Evolutionary conservation across 345 rosid genomes (phyloP), one percentile per base, ranked within the genome.

Genomic region (Salix dunnii): DNA sequence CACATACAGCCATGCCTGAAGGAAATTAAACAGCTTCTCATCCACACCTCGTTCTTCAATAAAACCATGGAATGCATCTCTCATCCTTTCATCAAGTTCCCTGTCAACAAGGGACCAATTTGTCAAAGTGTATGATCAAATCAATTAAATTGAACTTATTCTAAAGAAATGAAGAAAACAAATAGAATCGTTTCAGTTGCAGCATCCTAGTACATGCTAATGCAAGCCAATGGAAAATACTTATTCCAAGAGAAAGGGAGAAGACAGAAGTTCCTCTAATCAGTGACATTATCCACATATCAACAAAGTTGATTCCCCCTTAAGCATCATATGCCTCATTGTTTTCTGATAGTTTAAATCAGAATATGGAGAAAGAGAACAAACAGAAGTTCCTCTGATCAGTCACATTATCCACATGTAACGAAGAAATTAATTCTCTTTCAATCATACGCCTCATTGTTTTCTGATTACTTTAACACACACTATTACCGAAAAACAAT

Each of bases 1-100:
- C 38, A 93, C 96, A 65, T 93, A 96, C 10, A 96, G 85, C 96
- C 97, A 96, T 2, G 97, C 96, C 74, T 89, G 99, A 80, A 96
- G 94, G 84, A 96, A 96, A 35, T 83, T 89, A 81, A 96, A 96
- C 53, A 91, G 96, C 82, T 77, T 76, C 84, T 91, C 94, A 55
- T 90, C 84, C 78, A 95, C 89, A 62, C 99, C 98, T 49, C 98
- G 86, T 38, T 93, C 97, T 42, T 90, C 95, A 65, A 95, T 81
- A 81, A 79, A 95, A 66, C 82, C 76, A 85, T 93, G 98, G 79
- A 95, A 79, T 33, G 82, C 90, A 70, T 95, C 96, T 76, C 96
- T 89, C 92, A 90, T 88, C 77, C 81, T 84, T 75, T 90, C 96
- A 78, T 91, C 91, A 51, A 91, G 84, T 70, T 91, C 91, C 75